Evolutionary conservation across 108 stramenopile species (phyloP).

Genomic region (Conticribra guillardii): DNA sequence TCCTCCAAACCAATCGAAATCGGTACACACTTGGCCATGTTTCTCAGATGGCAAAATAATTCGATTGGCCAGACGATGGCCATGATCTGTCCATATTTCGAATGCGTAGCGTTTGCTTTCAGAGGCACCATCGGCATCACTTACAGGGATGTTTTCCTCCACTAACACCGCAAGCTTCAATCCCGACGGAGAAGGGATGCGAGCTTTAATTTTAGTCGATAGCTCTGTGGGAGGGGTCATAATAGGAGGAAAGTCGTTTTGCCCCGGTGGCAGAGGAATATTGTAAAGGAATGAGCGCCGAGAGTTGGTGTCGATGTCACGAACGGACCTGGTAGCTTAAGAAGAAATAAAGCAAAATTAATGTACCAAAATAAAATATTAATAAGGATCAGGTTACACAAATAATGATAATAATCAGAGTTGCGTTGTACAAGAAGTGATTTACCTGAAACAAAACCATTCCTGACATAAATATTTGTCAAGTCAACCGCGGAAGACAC

Average conservation of each 20-base stretch:
- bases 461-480: slow-evolving; percentile 45
- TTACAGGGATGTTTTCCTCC: slow-evolving; percentile 29
- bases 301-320: slow-evolving; percentile 72
- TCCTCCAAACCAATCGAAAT: slow-evolving; percentile 69
- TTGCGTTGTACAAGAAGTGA: background rate
- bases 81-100: slow-evolving; percentile 71
- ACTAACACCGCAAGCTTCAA: slow-evolving; percentile 60
- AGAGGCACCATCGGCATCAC: slow-evolving; percentile 10
- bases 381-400: too few species aligned
- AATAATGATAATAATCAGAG: too few species aligned
- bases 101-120: slow-evolving; percentile 42
- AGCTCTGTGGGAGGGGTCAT: slow-evolving; percentile 61
- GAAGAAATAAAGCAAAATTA: background rate
- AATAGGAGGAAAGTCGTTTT: slow-evolving; percentile 1
- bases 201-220: slow-evolving; percentile 56
- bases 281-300: slow-evolving; percentile 64
- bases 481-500: slow-evolving; percentile 71
- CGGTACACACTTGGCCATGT: slow-evolving; percentile 70
- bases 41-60: slow-evolving; percentile 45
- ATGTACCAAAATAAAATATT: too few species aligned
- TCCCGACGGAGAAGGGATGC: slow-evolving; percentile 74
- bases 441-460: slow-evolving; percentile 44
- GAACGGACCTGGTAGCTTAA: slow-evolving; percentile 60
- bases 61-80: slow-evolving; percentile 53
- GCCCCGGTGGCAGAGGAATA: slow-evolving; percentile 32